These are phyloP conservation scores for Penicillium coprophilum DNA, from an alignment of 495 filamentous ascomycete species.

Conservation along the genomic window DNA sequence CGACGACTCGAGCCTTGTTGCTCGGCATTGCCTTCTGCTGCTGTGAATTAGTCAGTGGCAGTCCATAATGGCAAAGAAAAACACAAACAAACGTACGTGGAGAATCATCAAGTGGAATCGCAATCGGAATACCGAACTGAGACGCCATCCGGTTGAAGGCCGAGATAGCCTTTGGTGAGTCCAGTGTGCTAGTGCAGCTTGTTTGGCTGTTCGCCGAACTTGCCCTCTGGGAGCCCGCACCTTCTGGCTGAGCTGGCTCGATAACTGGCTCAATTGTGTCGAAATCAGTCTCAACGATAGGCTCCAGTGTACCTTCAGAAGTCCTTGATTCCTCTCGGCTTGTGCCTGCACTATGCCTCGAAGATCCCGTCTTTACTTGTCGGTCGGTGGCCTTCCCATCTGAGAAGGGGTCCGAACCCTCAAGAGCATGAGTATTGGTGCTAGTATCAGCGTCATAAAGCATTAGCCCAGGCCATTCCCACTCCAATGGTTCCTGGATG, in stretches of 20 bases:
- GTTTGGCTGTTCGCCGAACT: conserved; percentile 13
- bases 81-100: conserved; percentile 10
- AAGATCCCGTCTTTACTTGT: not conserved
- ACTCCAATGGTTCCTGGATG: conserved; percentile 17
- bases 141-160: conserved; percentile 32
- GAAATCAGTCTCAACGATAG: conserved; percentile 4
- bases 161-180: conserved; percentile 22
- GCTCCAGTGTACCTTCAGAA: conserved; percentile 6
- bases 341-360: conserved; percentile 10
- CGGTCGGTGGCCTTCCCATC: conserved; percentile 20
- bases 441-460: conserved; percentile 8
- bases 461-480: conserved; percentile 14
- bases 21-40: not conserved
- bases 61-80: not conserved
- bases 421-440: conserved; percentile 8
- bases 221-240: not conserved
- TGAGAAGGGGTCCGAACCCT: conserved; percentile 28
- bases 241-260: not conserved
- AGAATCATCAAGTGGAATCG: conserved; percentile 8
- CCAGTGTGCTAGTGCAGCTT: conserved; percentile 20
- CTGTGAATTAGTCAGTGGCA: conserved; percentile 4
- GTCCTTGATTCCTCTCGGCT: conserved; percentile 10
- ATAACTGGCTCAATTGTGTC: conserved; percentile 1
- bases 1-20: not conserved
- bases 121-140: conserved; percentile 23